Conservation (phyloP, 1,139 yeast genomes). For the Debaryomyces sp. region DNA sequence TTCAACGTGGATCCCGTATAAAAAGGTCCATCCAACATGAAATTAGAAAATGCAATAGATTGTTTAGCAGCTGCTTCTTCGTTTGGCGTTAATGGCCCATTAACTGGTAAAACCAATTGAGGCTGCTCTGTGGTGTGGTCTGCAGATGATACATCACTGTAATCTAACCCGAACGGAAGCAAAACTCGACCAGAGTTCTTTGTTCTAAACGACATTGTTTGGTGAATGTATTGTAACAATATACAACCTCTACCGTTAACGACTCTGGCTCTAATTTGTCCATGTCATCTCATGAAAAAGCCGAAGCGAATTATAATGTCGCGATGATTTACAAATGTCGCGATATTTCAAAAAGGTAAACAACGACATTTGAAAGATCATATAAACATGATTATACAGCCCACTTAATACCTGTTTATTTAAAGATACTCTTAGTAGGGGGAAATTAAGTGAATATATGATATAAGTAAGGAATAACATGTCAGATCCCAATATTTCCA, state of each 20-base stretch:
- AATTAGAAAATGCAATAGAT: conserved; percentile 57
- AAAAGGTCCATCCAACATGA: conserved; percentile 75
- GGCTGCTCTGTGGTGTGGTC: conserved; percentile 39
- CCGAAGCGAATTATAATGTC: conserved; percentile 3
- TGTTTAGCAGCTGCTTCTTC: conserved; percentile 71
- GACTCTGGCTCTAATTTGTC: not conserved
- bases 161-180: conserved; percentile 72
- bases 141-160: conserved; percentile 52
- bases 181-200: conserved; percentile 31
- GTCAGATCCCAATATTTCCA: not conserved
- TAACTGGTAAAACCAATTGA: conserved; percentile 61
- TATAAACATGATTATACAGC: conserved; percentile 4
- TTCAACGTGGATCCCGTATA: conserved; percentile 59
- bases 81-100: conserved; percentile 55
- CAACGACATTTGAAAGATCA: conserved; percentile 5
- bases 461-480: not conserved
- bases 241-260: not conserved
- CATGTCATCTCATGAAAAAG: conserved; percentile 4
- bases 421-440: not conserved
- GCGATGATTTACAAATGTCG: conserved; percentile 2
- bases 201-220: conserved; percentile 29
- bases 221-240: not conserved
- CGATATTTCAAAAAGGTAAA: not conserved
- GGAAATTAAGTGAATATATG: not conserved
- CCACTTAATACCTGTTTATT: not conserved